Evolutionary conservation across 1,284 basidiomycete genomes (phyloP).

Genomic region (Hymenochaete sp.): DNA sequence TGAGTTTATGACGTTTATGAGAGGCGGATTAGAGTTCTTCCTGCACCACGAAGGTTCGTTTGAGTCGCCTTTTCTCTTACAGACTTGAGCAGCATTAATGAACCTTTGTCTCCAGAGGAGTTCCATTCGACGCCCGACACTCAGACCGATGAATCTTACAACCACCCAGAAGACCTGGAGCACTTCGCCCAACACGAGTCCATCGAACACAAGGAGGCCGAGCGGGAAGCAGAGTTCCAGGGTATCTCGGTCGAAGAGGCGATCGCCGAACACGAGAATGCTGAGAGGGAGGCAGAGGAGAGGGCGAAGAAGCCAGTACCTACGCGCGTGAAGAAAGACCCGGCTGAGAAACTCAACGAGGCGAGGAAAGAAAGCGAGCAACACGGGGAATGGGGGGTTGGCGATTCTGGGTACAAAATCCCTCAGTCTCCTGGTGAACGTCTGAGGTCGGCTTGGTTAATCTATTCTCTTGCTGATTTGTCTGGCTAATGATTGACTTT

Average conservation of each 20-base stretch:
- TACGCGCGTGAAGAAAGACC: conserved; percentile 54
- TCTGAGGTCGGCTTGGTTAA: conserved; percentile 43
- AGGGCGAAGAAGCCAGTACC: conserved; percentile 35
- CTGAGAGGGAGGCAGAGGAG: conserved; percentile 22
- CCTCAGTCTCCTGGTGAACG: conserved; percentile 61
- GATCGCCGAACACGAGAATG: conserved; percentile 39
- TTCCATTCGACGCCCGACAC: conserved; percentile 95
- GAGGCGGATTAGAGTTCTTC: conserved; percentile 60
- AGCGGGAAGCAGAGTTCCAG: conserved; percentile 73
- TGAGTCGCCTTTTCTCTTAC: background rate
- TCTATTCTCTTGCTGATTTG: conserved; percentile 5
- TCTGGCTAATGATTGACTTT: conserved; percentile 4
- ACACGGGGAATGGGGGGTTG: conserved; percentile 64
- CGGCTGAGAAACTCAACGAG: conserved; percentile 47
- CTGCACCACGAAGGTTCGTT: conserved; percentile 82
- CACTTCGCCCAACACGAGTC: conserved; percentile 83
- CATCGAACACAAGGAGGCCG: conserved; percentile 84
- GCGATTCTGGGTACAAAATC: conserved; percentile 65
- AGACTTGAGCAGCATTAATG: background rate
- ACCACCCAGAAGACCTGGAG: conserved; percentile 83
- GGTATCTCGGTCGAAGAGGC: conserved; percentile 71
- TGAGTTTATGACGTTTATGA: background rate
- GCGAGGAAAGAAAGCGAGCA: conserved; percentile 41
- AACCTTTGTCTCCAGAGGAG: conserved; percentile 46
- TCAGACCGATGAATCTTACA: conserved; percentile 92